These are phyloP conservation scores for Betula pendula DNA, from an alignment of 306 rosid species.

Conservation along the genomic window DNA sequence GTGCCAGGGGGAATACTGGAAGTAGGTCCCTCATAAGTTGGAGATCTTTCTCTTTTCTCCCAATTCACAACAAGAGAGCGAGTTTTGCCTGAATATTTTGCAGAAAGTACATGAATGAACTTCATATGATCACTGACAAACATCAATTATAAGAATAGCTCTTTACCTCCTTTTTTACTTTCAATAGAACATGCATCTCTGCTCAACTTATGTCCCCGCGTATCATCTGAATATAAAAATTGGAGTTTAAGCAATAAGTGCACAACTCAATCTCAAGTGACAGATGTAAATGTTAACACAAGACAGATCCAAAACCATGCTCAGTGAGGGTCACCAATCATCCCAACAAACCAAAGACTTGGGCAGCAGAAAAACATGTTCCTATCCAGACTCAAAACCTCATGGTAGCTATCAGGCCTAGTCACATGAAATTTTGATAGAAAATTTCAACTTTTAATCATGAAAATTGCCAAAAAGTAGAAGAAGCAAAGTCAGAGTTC, in stretches of 20 bases:
- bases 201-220: conserved; percentile 56
- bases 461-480: neutral
- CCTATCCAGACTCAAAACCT: neutral
- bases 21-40: conserved; percentile 60
- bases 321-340: neutral
- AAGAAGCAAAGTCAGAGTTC: neutral
- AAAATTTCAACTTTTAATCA: neutral
- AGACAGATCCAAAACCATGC: conserved; percentile 3
- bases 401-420: neutral
- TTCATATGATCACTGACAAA: conserved; percentile 23
- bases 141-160: conserved; percentile 23
- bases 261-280: conserved; percentile 8
- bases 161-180: conserved; percentile 73
- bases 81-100: conserved; percentile 60
- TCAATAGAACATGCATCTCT: conserved; percentile 62
- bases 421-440: neutral
- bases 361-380: neutral
- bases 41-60: conserved; percentile 81
- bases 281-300: neutral
- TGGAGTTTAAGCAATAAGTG: conserved; percentile 26
- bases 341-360: neutral
- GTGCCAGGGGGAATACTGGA: conserved; percentile 57
- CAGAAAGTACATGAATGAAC: conserved; percentile 25
- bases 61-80: conserved; percentile 64
- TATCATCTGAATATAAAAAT: conserved; percentile 53